phyloP scores from a whole-genome alignment of 1,284 basidiomycete species.

The Sparassis latifolia region DNA sequence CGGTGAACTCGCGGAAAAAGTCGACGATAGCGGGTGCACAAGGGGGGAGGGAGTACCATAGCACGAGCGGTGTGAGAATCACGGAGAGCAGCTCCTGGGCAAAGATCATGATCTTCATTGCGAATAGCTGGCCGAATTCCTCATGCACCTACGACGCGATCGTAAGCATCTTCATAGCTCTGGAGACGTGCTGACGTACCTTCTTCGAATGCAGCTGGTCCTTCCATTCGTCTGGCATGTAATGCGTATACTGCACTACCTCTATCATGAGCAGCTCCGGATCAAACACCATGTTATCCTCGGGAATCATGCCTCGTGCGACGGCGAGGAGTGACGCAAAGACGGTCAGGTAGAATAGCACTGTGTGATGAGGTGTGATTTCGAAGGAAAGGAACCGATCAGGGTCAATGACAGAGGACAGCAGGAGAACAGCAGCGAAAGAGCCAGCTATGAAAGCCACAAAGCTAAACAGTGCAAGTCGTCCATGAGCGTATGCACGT shows the following conservation, averaged over 20 bases:
- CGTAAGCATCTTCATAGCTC: no score
- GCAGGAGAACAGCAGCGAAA: slow-evolving; percentile 89
- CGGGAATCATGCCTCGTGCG: slow-evolving; percentile 92
- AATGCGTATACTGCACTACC: slow-evolving; percentile 91
- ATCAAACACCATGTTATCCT: slow-evolving; percentile 90
- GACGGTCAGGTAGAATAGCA: slow-evolving; percentile 87
- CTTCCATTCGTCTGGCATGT: slow-evolving; percentile 91
- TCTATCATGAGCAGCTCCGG: slow-evolving; percentile 89
- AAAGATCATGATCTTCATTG: slow-evolving; percentile 85
- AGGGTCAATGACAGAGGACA: slow-evolving; percentile 88
- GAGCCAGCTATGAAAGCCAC: slow-evolving; percentile 95
- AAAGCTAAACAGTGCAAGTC: slow-evolving; percentile 50
- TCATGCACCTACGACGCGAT: slow-evolving; percentile 63
- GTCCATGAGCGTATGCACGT: not conserved
- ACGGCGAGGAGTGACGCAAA: slow-evolving; percentile 88
- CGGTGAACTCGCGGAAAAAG: slow-evolving; percentile 94
- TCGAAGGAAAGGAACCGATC: slow-evolving; percentile 92
- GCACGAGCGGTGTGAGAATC: slow-evolving; percentile 87
- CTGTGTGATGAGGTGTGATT: slow-evolving; percentile 87
- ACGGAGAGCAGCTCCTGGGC: slow-evolving; percentile 86
- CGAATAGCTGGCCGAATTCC: slow-evolving; percentile 85
- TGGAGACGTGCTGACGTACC: slow-evolving; percentile 31
- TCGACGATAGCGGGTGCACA: slow-evolving; percentile 89
- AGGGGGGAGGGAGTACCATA: slow-evolving; percentile 86
- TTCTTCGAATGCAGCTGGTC: slow-evolving; percentile 84